Conservation (phyloP, 225 moss, liverwort and hornwort species). For the Physcomitrellopsis africana region DNA sequence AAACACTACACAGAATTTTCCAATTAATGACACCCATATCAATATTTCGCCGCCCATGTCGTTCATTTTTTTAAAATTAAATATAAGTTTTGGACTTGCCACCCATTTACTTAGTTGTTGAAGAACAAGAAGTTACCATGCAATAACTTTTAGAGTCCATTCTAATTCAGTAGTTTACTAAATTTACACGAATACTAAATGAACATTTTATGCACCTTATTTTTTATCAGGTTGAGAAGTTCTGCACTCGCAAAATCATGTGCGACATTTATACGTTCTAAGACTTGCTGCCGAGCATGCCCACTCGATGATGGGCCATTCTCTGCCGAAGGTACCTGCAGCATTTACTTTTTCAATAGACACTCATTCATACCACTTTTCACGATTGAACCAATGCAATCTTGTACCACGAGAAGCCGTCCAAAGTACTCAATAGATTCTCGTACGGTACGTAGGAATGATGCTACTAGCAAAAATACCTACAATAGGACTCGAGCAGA, state of each 20-base stretch:
- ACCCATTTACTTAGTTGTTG: no score
- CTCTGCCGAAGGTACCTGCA: constrained; percentile 84
- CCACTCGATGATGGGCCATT: constrained; percentile 52
- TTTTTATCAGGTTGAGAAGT: constrained; percentile 78
- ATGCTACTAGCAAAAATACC: constrained; percentile 13
- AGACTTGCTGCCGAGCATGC: constrained; percentile 76
- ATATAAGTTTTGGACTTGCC: no score
- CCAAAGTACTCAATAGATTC: neutral
- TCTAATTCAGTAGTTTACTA: no score
- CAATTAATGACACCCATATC: no score
- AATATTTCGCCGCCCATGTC: no score
- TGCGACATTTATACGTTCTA: constrained; percentile 91
- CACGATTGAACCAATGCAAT: constrained; percentile 14
- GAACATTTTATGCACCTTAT: constrained; percentile 48
- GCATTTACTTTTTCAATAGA: constrained; percentile 2
- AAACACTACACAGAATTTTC: neutral
- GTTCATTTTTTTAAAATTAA: no score
- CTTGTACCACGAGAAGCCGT: neutral
- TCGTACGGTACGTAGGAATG: neutral
- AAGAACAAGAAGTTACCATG: no score
- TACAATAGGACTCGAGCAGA: constrained; percentile 14
- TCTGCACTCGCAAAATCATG: constrained; percentile 95
- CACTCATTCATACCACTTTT: neutral
- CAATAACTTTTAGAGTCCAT: no score
- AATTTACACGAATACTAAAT: no score